These are phyloP conservation scores for Bimuria novae-zelandiae DNA, from an alignment of 2,329 filamentous ascomycete genomes.

Conservation along the genomic window DNA sequence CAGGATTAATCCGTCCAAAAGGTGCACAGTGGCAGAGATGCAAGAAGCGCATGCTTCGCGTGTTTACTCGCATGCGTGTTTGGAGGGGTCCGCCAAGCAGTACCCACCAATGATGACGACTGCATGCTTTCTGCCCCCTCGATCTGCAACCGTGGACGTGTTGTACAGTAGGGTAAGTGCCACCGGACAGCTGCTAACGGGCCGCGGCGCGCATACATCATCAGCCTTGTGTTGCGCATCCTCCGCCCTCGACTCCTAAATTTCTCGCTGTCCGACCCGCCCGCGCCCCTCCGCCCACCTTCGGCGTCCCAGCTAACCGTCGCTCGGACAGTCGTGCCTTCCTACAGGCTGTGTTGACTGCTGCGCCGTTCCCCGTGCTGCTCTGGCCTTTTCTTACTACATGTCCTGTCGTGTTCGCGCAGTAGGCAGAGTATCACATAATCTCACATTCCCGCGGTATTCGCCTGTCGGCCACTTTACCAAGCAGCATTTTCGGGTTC, in stretches of 20 bases:
- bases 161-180: neutral
- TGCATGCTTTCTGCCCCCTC: neutral
- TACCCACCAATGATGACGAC: constrained; percentile 2
- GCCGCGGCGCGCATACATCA: neutral
- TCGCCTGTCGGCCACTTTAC: constrained; percentile 12
- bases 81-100: constrained; percentile 5
- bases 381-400: constrained; percentile 14
- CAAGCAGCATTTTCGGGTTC: constrained; percentile 18
- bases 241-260: neutral
- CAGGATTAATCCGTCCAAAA: neutral
- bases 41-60: neutral
- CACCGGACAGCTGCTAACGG: neutral
- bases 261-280: constrained; percentile 4
- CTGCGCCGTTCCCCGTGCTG: constrained; percentile 16
- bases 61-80: neutral
- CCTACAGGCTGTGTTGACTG: constrained; percentile 1
- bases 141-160: neutral
- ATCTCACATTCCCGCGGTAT: constrained; percentile 16
- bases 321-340: neutral
- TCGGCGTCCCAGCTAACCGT: neutral
- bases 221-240: neutral
- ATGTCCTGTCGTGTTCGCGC: constrained; percentile 34
- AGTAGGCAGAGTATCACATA: constrained; percentile 18
- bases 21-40: neutral
- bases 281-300: constrained; percentile 2